A percentile compares a stretch with the other conserved stretches of the same genome.
phyloP scores from a whole-genome alignment of 495 filamentous ascomycete species.

The Parathielavia hyrcaniae region DNA sequence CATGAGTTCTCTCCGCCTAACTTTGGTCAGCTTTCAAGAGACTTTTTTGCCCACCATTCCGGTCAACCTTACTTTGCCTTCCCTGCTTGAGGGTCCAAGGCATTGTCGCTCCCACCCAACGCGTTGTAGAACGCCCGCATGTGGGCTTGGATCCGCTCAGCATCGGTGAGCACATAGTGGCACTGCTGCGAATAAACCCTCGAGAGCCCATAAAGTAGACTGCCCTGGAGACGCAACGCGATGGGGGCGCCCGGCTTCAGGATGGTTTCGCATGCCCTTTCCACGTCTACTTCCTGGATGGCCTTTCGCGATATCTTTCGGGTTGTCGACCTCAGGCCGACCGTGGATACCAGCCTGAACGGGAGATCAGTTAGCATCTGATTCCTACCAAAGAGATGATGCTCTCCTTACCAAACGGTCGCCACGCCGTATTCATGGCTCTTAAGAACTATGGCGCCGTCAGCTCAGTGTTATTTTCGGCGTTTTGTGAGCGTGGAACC shows the following conservation, averaged over 20 bases:
- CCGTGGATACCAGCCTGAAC: conserved; percentile 81
- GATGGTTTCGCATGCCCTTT: conserved; percentile 81
- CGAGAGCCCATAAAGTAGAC: conserved; percentile 77
- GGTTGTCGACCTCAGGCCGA: conserved; percentile 60
- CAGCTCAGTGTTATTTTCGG: conserved; percentile 5
- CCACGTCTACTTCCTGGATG: conserved; percentile 80
- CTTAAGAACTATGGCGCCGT: conserved; percentile 62
- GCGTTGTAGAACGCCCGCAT: conserved; percentile 60
- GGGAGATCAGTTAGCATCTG: neutral
- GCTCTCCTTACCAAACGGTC: conserved; percentile 72
- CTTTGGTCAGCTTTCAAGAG: conserved; percentile 12
- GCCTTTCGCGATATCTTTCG: conserved; percentile 77
- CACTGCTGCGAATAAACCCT: conserved; percentile 83
- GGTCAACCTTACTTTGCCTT: conserved; percentile 56
- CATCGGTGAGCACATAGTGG: conserved; percentile 74
- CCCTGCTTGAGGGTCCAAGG: conserved; percentile 64
- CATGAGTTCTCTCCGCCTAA: conserved; percentile 71
- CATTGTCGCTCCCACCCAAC: conserved; percentile 31
- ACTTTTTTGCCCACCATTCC: neutral
- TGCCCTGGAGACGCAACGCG: conserved; percentile 87
- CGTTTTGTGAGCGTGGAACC: neutral
- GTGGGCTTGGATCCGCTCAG: conserved; percentile 65
- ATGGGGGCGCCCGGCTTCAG: conserved; percentile 78
- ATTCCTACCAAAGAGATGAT: neutral
- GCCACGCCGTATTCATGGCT: conserved; percentile 84